Base-by-base conservation (phyloP, 768 basidiomycete species). In the Auricularia sp. region DNA sequence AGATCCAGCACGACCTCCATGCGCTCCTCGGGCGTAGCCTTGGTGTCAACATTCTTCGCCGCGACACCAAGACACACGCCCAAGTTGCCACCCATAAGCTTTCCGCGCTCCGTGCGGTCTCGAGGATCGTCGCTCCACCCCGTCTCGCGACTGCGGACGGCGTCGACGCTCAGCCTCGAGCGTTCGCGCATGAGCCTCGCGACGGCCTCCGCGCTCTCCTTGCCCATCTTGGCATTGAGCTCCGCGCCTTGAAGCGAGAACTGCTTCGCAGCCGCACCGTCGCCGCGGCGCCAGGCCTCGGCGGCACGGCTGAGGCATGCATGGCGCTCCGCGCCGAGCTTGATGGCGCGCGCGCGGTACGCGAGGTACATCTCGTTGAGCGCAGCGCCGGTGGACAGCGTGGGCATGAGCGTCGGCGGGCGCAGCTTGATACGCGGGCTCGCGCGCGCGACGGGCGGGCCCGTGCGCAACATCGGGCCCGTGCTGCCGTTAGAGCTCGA, bases 171-270 rank as follows among this genome's bases (percentile, higher is more conserved):
- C 29, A 89, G 75, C 69, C 81, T 81, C 16, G 87, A 85, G 1
- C 97, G 84, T 75, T 97, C 96, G 36, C 85, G 79, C 14, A 98
- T 90, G 47, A 99, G 83, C 67, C 83, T 84, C n/a, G 80, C 80
- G 1, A 97, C 97, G 4, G 96, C 94, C 37, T 84, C 82, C 8
- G 83, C 81, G 81, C 94, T 92, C 78, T 98, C 97, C 33, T 76
- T 78, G 54, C 85, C 80, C 92, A 99, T 97, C 75, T 91, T 90
- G 54, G 84, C 85, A 71, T 98, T 98, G 66, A 97, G 77, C 51
- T 96, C 93, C 70, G 96, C 92, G 1, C 94, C 97, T 71, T 98
- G 95, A 51, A 92, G 80, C 67, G 89, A 92, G 77, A 96, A 98
- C 59, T 93, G 81, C 76, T 98, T 97, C 44, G 97, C 97, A 0